These are phyloP conservation scores for Aspergillus sp. DNA, from an alignment of 2,329 filamentous ascomycete species.

Conservation along the genomic window DNA sequence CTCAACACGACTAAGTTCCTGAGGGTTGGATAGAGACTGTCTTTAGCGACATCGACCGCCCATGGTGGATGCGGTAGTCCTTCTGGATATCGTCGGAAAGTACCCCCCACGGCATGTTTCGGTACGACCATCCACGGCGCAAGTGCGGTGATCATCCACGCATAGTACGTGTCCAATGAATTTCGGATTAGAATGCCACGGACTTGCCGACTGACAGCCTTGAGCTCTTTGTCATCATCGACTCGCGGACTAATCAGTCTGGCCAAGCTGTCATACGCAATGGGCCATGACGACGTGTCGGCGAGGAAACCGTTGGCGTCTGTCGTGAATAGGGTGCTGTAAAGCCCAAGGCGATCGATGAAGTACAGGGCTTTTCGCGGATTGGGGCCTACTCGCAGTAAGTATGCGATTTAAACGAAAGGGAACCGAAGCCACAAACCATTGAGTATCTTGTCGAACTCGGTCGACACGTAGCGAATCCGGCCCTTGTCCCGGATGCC, in stretches of 20 bases:
- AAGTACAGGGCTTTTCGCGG: slow-evolving; percentile 28
- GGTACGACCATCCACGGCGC: slow-evolving; percentile 59
- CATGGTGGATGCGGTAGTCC: slow-evolving; percentile 49
- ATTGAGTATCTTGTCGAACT: slow-evolving; percentile 84
- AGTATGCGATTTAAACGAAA: slow-evolving; percentile 1
- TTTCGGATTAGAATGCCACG: slow-evolving; percentile 50
- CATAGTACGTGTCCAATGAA: slow-evolving; percentile 57
- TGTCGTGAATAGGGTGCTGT: slow-evolving; percentile 34
- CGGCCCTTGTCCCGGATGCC: slow-evolving; percentile 84
- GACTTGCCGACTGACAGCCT: slow-evolving; percentile 24
- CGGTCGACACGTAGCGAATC: slow-evolving; percentile 75
- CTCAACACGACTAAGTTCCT: slow-evolving; percentile 61
- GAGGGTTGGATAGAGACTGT: slow-evolving; percentile 72
- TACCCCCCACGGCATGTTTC: slow-evolving; percentile 26
- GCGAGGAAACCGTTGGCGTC: slow-evolving; percentile 43
- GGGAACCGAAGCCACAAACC: slow-evolving; percentile 36
- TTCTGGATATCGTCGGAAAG: slow-evolving; percentile 14
- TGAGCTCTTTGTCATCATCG: slow-evolving; percentile 37
- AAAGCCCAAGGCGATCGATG: slow-evolving; percentile 31
- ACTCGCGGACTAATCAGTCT: slow-evolving; percentile 33
- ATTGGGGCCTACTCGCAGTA: slow-evolving; percentile 23
- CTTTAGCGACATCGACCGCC: slow-evolving; percentile 56
- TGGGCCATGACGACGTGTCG: slow-evolving; percentile 51
- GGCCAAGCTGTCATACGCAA: slow-evolving; percentile 56
- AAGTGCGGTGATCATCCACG: slow-evolving; percentile 68